Evolutionary conservation across 345 rosid species (phyloP), one percentile per base, ranked within the genome.

Genomic region (Euclidium syriacum): DNA sequence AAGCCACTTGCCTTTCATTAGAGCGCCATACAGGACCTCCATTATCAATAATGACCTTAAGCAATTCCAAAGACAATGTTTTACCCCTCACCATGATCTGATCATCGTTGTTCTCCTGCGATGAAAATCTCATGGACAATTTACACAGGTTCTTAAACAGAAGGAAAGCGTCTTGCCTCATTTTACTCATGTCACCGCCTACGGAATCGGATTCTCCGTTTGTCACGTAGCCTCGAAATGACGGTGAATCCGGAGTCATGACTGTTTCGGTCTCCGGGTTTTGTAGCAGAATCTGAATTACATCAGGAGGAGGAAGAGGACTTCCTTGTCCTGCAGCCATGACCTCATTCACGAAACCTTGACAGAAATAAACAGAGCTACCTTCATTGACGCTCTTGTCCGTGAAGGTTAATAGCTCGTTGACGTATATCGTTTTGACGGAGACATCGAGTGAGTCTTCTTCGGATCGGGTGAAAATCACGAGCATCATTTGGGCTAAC

Each of bases 331-430:
- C 76, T 17, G 88, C 86, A n/a, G 71, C 79, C 79, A 90, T 73
- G 0, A 90, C 86, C 76, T 94, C 99, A 35, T 74, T 81, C 6
- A 90, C 71, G 52, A 90, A 84, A 52, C 81, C 85, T 80, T 90
- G 96, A 47, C 85, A 87, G 39, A 81, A 80, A 64, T 80, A 80
- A 61, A 84, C 82, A 17, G 91, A 84, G 65, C 79, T 87, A 3
- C 97, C 97, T 75, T 94, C 97, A 3, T 85, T 89, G 66, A 87
- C 78, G 66, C 71, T 90, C 80, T 94, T 94, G 69, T 87, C 97
- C 7, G 95, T 73, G 42, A 83, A 77, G 35, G 85, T 87, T 70
- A 94, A 75, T 34, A 94, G 59, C 41, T 94, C 90, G 62, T 65
- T 63, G 9, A 94, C 95, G 0, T 86, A 81, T 3, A 94, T 62